phyloP scores from a whole-genome alignment of 805 yeast genomes.

The Yarrowia bubula region DNA sequence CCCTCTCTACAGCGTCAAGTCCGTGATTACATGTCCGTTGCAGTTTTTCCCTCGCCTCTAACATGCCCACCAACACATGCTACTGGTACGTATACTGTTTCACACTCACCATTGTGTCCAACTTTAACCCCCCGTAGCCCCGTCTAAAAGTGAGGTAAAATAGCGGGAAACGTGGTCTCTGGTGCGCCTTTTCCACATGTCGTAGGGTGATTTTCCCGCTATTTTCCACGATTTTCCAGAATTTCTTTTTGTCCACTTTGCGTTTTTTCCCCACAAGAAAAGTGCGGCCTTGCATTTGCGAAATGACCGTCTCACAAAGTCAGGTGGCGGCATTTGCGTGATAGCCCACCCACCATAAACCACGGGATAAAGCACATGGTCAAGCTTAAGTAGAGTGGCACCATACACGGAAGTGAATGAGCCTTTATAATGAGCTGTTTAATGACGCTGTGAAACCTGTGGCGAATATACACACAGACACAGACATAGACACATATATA shows the following conservation, averaged over 20 bases:
- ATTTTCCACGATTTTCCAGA: neutral
- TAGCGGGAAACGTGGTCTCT: neutral
- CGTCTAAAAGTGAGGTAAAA: neutral
- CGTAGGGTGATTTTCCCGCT: too few species aligned
- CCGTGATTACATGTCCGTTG: too few species aligned
- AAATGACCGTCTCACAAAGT: slow-evolving; percentile 2
- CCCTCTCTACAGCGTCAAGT: neutral
- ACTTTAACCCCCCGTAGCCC: neutral
- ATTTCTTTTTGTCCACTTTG: neutral
- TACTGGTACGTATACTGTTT: neutral
- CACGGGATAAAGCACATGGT: too few species aligned
- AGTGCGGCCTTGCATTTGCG: neutral
- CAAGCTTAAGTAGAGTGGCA: too few species aligned
- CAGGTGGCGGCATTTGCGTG: neutral
- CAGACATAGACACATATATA: too few species aligned
- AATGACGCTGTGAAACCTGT: too few species aligned
- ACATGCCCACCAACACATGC: too few species aligned
- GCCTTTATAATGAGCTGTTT: too few species aligned
- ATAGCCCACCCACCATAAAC: slow-evolving; percentile 23
- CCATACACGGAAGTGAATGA: too few species aligned
- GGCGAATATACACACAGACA: too few species aligned
- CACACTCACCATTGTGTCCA: neutral
- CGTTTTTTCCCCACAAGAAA: slow-evolving; percentile 1
- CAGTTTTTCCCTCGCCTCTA: neutral
- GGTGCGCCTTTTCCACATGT: neutral